Evolutionary conservation across 108 stramenopile species (phyloP).

Genomic region (Nannochloropsis gaditana): DNA sequence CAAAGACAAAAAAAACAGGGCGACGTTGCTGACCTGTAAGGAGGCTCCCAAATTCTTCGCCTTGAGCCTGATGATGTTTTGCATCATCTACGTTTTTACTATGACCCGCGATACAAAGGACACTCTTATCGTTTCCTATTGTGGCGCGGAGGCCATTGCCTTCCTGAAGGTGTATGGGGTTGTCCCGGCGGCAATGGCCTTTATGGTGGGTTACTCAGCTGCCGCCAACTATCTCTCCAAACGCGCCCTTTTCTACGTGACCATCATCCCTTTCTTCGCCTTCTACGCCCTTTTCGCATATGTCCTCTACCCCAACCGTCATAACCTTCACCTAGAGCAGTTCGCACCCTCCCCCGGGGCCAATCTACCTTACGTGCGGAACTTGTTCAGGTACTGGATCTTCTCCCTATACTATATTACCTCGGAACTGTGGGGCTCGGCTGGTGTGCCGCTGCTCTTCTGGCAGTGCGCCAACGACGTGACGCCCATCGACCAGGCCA

Average conservation of each 20-base stretch:
- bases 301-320: slow-evolving; percentile 74
- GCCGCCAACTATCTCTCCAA: slow-evolving; percentile 74
- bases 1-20: neutral
- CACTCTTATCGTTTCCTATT: slow-evolving; percentile 49
- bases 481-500: slow-evolving; percentile 34
- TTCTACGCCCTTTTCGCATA: slow-evolving; percentile 80
- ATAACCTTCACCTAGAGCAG: slow-evolving; percentile 61
- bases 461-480: slow-evolving; percentile 97
- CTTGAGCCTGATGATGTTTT: slow-evolving; percentile 88
- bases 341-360: slow-evolving; percentile 57
- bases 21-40: neutral
- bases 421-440: slow-evolving; percentile 93
- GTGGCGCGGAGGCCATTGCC: slow-evolving; percentile 89
- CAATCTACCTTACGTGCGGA: slow-evolving; percentile 40
- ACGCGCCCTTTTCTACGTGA: slow-evolving; percentile 76
- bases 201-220: slow-evolving; percentile 74
- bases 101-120: slow-evolving; percentile 75
- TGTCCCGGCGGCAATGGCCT: slow-evolving; percentile 51
- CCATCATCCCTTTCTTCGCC: slow-evolving; percentile 72
- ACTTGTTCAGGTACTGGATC: slow-evolving; percentile 72
- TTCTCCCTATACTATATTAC: slow-evolving; percentile 90
- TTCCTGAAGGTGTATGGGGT: slow-evolving; percentile 74
- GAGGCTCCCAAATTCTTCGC: slow-evolving; percentile 83
- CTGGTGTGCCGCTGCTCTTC: slow-evolving; percentile 82
- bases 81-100: slow-evolving; percentile 95